Conservation (phyloP, 2,329 filamentous ascomycete genomes). For the Fusarium papillatum region DNA sequence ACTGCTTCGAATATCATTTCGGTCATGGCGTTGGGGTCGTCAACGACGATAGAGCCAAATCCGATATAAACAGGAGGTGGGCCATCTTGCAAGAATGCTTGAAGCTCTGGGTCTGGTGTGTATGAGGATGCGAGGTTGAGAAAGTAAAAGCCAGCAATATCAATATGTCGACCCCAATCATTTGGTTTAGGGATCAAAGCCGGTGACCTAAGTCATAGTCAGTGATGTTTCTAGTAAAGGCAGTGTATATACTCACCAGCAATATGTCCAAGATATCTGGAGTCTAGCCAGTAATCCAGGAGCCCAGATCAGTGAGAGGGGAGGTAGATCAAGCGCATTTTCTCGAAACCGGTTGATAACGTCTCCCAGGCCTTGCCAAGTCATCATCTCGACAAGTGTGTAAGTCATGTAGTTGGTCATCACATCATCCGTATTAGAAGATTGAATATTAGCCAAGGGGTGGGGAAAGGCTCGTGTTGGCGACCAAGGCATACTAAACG, state of each 20-base stretch:
- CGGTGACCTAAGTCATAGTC: constrained; percentile 65
- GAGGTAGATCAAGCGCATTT: constrained; percentile 80
- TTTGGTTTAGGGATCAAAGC: constrained; percentile 83
- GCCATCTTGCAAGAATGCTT: constrained; percentile 75
- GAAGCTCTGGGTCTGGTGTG: constrained; percentile 74
- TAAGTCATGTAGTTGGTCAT: constrained; percentile 89
- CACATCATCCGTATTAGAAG: constrained; percentile 80
- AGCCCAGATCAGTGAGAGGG: constrained; percentile 85
- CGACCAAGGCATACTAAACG: constrained; percentile 88
- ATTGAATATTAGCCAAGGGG: constrained; percentile 85
- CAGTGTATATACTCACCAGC: constrained; percentile 68
- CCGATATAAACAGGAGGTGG: constrained; percentile 85
- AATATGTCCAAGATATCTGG: constrained; percentile 88
- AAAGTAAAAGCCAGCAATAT: constrained; percentile 84
- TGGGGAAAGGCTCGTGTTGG: constrained; percentile 89
- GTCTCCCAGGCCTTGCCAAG: constrained; percentile 93
- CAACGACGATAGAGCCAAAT: constrained; percentile 86
- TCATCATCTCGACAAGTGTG: constrained; percentile 89
- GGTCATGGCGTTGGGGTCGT: constrained; percentile 80
- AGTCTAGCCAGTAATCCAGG: constrained; percentile 84
- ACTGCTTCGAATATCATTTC: constrained; percentile 80
- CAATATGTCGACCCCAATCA: constrained; percentile 81
- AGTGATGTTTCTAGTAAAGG: neutral
- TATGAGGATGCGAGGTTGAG: constrained; percentile 77
- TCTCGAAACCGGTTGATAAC: constrained; percentile 90